Evolutionary conservation across 1,284 basidiomycete species (phyloP).

Genomic region (Omphalotus olearius): DNA sequence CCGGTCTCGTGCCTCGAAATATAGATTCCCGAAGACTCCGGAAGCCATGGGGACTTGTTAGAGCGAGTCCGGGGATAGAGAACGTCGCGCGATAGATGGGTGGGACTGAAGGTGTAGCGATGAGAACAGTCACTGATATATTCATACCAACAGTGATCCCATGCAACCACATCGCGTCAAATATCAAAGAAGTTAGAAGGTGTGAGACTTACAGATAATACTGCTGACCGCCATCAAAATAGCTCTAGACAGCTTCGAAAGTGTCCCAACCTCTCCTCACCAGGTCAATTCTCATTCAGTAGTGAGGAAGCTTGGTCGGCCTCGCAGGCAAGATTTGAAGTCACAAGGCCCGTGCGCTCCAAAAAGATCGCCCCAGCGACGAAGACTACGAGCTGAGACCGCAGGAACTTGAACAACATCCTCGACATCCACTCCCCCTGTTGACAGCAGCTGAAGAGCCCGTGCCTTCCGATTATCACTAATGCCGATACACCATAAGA

Average conservation of each 20-base stretch:
- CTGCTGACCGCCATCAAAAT: slow-evolving; percentile 24
- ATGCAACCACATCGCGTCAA: background rate
- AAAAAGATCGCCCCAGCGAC: no score
- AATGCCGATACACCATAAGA: no score
- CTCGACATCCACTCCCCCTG: no score
- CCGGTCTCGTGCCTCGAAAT: background rate
- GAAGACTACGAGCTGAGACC: no score
- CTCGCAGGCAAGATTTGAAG: no score
- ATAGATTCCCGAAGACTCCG: slow-evolving; percentile 26
- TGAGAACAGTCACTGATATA: slow-evolving; percentile 8
- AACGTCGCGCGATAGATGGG: slow-evolving; percentile 13
- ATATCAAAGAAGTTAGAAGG: background rate
- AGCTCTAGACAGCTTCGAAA: slow-evolving; percentile 24
- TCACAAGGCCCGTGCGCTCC: no score
- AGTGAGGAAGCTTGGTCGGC: no score
- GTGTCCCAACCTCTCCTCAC: background rate
- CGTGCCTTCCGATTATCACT: no score
- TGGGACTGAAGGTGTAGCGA: slow-evolving; percentile 8
- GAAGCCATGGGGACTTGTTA: slow-evolving; percentile 28
- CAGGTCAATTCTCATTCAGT: background rate
- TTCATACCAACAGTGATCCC: slow-evolving; percentile 15
- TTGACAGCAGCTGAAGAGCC: no score
- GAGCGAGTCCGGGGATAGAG: slow-evolving; percentile 21
- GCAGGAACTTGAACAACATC: no score
- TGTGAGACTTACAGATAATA: slow-evolving; percentile 24